These are phyloP conservation scores for Pythium periplocum DNA, from an alignment of 352 stramenopile genomes.

Conservation along the genomic window DNA sequence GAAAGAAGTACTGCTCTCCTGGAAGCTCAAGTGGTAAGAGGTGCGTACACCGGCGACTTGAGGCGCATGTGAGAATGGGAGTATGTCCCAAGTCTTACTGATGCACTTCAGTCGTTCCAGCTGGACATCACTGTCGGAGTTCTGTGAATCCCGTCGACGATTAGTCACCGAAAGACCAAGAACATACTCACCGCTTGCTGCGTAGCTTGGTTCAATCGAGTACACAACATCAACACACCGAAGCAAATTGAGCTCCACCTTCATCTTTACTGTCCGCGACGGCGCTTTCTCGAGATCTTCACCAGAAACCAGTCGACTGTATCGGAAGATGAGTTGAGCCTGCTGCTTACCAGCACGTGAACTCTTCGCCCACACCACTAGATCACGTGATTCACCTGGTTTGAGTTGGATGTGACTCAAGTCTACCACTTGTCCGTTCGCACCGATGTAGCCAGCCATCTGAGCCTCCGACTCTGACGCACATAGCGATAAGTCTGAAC, in stretches of 20 bases:
- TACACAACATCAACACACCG: constrained; percentile 61
- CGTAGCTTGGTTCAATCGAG: constrained; percentile 63
- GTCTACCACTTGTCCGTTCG: constrained; percentile 58
- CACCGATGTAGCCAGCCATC: constrained; percentile 41
- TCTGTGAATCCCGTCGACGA: constrained; percentile 16
- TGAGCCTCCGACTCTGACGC: constrained; percentile 18
- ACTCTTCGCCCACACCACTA: constrained; percentile 53
- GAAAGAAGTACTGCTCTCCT: constrained; percentile 74
- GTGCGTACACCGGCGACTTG: too few species aligned
- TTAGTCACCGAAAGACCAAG: constrained; percentile 69
- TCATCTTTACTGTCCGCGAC: constrained; percentile 41
- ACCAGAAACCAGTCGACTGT: constrained; percentile 27
- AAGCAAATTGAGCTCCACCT: constrained; percentile 52
- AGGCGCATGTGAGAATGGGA: too few species aligned
- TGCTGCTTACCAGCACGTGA: constrained; percentile 32
- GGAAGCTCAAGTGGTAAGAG: constrained; percentile 29
- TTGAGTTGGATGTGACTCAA: constrained; percentile 41
- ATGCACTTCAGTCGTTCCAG: constrained; percentile 56
- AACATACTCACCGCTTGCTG: constrained; percentile 59
- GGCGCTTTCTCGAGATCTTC: constrained; percentile 15
- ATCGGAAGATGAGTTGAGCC: constrained; percentile 64
- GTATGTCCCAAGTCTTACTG: constrained; percentile 45
- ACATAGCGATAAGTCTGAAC: constrained; percentile 58
- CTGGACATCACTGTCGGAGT: constrained; percentile 25
- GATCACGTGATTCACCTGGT: constrained; percentile 40